Percentiles rank a stretch among this genome's conserved stretches.
Conservation (phyloP, 2,329 filamentous ascomycete species). For the Lojkania enalia region DNA sequence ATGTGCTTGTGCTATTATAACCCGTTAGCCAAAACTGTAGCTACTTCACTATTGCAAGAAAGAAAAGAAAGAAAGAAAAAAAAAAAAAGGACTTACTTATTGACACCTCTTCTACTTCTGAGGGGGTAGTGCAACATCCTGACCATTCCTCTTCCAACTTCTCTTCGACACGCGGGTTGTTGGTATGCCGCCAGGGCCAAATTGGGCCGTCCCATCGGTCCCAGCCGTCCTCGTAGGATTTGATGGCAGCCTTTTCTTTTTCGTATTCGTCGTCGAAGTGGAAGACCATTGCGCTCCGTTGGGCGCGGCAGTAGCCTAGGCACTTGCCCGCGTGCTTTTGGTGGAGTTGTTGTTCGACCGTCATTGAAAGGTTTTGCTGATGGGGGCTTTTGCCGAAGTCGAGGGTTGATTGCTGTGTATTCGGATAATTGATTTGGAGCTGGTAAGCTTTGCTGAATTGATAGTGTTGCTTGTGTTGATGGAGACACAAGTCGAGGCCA, state of each 20-base stretch:
- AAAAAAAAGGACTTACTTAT: too few species aligned
- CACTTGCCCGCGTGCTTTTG: conserved; percentile 15
- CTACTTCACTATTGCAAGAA: too few species aligned
- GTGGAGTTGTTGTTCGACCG: too few species aligned
- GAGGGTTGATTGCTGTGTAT: not conserved
- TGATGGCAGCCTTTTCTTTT: conserved; percentile 21
- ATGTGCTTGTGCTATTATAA: not conserved
- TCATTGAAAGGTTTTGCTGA: conserved; percentile 3
- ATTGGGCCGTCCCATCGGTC: conserved; percentile 13
- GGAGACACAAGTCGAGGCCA: too few species aligned
- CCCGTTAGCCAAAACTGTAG: not conserved
- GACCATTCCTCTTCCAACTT: conserved; percentile 14
- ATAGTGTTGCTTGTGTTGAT: too few species aligned
- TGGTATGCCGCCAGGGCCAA: conserved; percentile 15
- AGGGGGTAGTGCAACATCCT: conserved; percentile 14
- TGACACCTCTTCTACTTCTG: conserved; percentile 1
- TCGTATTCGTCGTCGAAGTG: conserved; percentile 22
- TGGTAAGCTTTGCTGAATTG: too few species aligned
- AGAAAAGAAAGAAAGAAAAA: too few species aligned
- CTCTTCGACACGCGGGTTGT: conserved; percentile 4
- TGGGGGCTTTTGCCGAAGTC: too few species aligned
- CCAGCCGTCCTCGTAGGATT: conserved; percentile 12
- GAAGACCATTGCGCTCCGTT: conserved; percentile 24
- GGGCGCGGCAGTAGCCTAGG: conserved; percentile 31
- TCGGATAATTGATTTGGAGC: not conserved